Conservation (phyloP, 1,139 yeast genomes). For the Eremothecium cymbalariae region DNA sequence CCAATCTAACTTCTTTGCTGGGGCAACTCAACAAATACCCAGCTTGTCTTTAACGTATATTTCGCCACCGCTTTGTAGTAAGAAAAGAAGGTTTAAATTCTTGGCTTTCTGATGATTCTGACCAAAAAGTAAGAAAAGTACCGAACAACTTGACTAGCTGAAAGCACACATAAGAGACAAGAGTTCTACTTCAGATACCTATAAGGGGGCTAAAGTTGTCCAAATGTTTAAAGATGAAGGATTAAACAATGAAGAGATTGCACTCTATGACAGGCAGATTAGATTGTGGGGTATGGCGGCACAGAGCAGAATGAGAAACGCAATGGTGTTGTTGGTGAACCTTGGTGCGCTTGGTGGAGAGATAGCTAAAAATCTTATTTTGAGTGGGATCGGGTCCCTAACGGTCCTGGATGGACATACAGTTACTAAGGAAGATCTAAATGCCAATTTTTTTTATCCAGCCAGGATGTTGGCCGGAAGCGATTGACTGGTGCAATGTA, state of each 20-base stretch:
- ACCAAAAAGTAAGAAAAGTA: too few species aligned
- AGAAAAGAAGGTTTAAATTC: too few species aligned
- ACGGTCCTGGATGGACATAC: conserved; percentile 55
- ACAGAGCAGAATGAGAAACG: conserved; percentile 68
- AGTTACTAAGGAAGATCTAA: conserved; percentile 57
- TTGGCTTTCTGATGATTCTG: too few species aligned
- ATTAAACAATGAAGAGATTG: conserved; percentile 58
- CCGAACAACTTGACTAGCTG: too few species aligned
- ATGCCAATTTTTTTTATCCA: conserved; percentile 67
- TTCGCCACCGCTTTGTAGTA: too few species aligned
- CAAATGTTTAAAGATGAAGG: background rate
- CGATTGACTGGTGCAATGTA: conserved; percentile 50
- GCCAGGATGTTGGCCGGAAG: conserved; percentile 44
- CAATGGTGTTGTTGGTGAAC: conserved; percentile 60
- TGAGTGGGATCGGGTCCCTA: conserved; percentile 80
- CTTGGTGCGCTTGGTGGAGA: conserved; percentile 72
- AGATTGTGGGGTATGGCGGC: conserved; percentile 96
- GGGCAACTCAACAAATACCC: too few species aligned
- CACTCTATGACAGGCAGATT: conserved; percentile 89
- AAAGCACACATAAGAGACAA: too few species aligned
- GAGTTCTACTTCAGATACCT: too few species aligned
- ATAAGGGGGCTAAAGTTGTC: too few species aligned
- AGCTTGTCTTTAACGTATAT: too few species aligned
- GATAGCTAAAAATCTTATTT: conserved; percentile 70
- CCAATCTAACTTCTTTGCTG: too few species aligned